Evolutionary conservation across 495 filamentous ascomycete species (phyloP), one percentile per base, ranked within the genome.

Genomic region (Corynascus novoguineensis): DNA sequence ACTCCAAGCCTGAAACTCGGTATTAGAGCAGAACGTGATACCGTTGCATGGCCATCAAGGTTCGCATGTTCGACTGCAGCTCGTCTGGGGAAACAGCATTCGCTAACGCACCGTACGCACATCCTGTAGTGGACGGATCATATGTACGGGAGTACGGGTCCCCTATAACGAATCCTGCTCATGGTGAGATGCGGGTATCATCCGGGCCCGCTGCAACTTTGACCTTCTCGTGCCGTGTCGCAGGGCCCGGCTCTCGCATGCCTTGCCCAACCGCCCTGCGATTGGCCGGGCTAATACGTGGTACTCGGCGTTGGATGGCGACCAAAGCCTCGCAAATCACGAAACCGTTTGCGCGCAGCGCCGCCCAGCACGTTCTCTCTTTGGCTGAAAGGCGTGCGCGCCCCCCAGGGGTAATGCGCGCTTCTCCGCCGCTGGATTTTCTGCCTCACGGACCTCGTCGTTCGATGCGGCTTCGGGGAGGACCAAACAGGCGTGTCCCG

Each of bases 281-380:
- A 58, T 51, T 51, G 47, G 47, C 17, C 38, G 31, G 17, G 46
- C 10, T 54, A 25, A 32, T 12, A 15, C 44, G 9, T 24, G 53
- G n/a, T 34, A 25, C 54, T 34, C 41, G 53, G 29, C 7, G 38
- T 44, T 32, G 31, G 25, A 52, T 58, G 34, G 47, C 46, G 55
- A 44, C 55, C 38, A 45, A 51, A 38, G 55, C 29, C 55, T 58
- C 48, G 47, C 49, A 53, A 53, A 48, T 47, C 32, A 48, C 56
- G 56, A 48, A 47, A 46, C 29, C 17, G 55, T n/a, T 24, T 42
- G 27, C 44, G 35, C 25, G 53, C 53, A 55, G 44, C 31, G 34
- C 14, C 22, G 31, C 40, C 9, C 51, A 48, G 34, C 35, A 50
- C 45, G 54, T 25, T 41, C 31, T 50, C 45, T 50, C 35, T 42